Percentiles rank a stretch among this genome's conserved stretches.
These are phyloP conservation scores for Mentha longifolia DNA, from an alignment of 257 asterid genomes.

Conservation along the genomic window DNA sequence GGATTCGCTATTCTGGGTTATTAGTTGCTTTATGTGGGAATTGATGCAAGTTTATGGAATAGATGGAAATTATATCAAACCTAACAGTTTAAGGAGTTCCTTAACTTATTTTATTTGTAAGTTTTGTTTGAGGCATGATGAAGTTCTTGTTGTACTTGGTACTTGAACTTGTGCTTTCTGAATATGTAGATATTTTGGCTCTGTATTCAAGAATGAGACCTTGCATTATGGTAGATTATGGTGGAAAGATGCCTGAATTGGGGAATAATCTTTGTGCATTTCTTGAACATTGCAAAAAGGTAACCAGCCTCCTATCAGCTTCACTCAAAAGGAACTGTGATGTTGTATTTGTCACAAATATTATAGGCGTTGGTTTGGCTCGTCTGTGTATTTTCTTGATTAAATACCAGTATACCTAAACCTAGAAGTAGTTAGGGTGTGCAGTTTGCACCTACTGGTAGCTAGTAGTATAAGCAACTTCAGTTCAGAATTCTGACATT, in stretches of 20 bases:
- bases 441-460: background rate
- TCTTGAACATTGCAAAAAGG: conserved; percentile 65
- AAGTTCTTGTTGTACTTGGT: background rate
- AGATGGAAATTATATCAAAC: background rate
- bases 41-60: background rate
- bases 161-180: conserved; percentile 1
- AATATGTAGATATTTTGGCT: conserved; percentile 66
- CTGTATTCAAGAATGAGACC: conserved; percentile 84
- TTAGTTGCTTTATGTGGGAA: background rate
- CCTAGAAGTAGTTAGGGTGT: background rate
- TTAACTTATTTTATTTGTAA: background rate
- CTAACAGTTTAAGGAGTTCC: background rate
- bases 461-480: background rate
- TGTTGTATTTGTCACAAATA: conserved; percentile 4
- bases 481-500: background rate
- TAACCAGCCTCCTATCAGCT: conserved; percentile 23
- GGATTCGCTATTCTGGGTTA: conserved; percentile 7
- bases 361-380: background rate
- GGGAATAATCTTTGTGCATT: conserved; percentile 70
- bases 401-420: background rate
- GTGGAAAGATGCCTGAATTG: conserved; percentile 96
- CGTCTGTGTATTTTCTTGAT: conserved; percentile 11
- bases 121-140: background rate
- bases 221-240: conserved; percentile 90
- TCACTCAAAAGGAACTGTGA: background rate